A percentile compares a stretch with the other conserved stretches of the same genome.
These are phyloP conservation scores for Trapa incisa DNA, from an alignment of 345 rosid species.

Conservation along the genomic window DNA sequence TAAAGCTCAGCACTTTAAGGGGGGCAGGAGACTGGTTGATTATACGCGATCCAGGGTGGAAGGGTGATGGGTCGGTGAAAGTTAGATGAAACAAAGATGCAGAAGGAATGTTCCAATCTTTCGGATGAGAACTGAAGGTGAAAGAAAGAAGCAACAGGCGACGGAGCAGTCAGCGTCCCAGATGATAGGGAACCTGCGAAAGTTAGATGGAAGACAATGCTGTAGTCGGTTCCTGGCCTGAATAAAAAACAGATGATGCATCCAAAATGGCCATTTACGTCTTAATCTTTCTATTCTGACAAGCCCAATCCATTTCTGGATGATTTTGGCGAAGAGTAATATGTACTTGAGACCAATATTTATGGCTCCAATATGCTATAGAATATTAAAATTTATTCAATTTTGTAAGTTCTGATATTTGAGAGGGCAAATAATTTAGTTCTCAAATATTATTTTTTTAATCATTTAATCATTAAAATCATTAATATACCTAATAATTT, in stretches of 20 bases:
- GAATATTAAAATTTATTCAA: too few relatives aligned
- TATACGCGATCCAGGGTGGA: not conserved
- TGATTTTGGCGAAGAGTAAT: too few relatives aligned
- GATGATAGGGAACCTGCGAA: not conserved
- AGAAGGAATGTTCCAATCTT: not conserved
- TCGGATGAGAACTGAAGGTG: constrained; percentile 2
- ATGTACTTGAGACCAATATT: too few relatives aligned
- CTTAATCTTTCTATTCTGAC: not conserved
- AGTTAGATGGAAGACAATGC: not conserved
- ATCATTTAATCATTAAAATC: too few relatives aligned
- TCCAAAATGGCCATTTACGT: not conserved
- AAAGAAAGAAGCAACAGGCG: not conserved
- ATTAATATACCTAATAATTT: too few relatives aligned
- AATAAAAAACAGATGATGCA: not conserved
- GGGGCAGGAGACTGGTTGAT: not conserved
- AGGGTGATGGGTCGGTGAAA: constrained; percentile 7
- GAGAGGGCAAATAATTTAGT: too few relatives aligned
- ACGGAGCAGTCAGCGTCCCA: not conserved
- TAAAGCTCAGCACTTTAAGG: not conserved
- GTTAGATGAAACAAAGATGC: constrained; percentile 6
- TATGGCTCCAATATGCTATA: too few relatives aligned
- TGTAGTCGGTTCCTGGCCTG: not conserved
- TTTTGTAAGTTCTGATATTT: too few relatives aligned
- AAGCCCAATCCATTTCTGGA: not conserved
- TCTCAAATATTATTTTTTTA: too few relatives aligned